Conservation (phyloP, 306 rosid genomes). For the Abrus pulchellus region DNA sequence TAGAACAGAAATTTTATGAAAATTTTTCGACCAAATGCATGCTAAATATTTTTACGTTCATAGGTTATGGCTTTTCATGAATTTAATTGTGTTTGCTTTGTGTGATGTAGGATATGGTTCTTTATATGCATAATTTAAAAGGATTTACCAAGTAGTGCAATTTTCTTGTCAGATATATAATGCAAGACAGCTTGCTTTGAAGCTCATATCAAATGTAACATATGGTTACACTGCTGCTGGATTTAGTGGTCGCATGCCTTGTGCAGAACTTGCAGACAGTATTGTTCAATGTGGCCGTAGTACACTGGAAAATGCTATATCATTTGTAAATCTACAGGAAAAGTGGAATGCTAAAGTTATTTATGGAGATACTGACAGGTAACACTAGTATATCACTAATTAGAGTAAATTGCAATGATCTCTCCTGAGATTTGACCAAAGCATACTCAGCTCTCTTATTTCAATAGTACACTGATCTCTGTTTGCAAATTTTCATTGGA, state of each 20-base stretch:
- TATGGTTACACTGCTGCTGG: slow-evolving; percentile 99
- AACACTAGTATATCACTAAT: slow-evolving; percentile 36
- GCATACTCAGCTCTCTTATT: slow-evolving; percentile 17
- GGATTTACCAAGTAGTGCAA: slow-evolving; percentile 36
- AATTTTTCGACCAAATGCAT: slow-evolving; percentile 30
- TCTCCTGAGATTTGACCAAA: slow-evolving; percentile 13
- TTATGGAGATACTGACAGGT: slow-evolving; percentile 99
- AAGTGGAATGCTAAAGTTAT: slow-evolving; percentile 92
- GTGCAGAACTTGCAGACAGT: slow-evolving; percentile 98
- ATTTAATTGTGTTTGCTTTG: slow-evolving; percentile 40
- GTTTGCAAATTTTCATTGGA: slow-evolving; percentile 12
- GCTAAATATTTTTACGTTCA: slow-evolving; percentile 13
- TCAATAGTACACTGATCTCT: slow-evolving; percentile 8
- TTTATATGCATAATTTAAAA: slow-evolving; percentile 32
- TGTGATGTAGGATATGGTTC: slow-evolving; percentile 36
- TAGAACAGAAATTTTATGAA: slow-evolving; percentile 34
- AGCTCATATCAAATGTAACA: slow-evolving; percentile 93
- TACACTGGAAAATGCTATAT: slow-evolving; percentile 89
- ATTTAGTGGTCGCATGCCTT: slow-evolving; percentile 99
- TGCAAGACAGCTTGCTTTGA: slow-evolving; percentile 94
- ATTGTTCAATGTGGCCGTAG: slow-evolving; percentile 95
- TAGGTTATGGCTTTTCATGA: not conserved
- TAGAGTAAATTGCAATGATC: slow-evolving; percentile 16
- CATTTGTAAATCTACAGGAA: slow-evolving; percentile 81
- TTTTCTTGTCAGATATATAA: slow-evolving; percentile 77